Percentiles rank a stretch among this genome's conserved stretches.
phyloP scores from a whole-genome alignment of 176 grass and related monocot genomes.

The Canna indica region DNA sequence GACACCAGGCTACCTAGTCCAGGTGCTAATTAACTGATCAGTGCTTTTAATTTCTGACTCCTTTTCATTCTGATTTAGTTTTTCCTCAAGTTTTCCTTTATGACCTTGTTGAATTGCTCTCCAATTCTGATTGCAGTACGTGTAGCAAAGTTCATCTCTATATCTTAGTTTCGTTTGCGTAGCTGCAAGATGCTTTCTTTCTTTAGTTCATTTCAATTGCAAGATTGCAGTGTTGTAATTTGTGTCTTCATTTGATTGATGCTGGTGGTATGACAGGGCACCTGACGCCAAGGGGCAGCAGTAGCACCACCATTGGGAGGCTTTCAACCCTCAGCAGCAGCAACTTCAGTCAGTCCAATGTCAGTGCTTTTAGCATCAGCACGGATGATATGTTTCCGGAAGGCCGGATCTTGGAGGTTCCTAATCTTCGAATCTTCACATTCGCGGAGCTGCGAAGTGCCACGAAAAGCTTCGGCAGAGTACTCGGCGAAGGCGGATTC shows the following conservation, averaged over 20 bases:
- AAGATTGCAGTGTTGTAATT: neutral
- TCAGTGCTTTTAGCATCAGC: conserved; percentile 26
- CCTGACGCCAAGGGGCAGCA: conserved; percentile 51
- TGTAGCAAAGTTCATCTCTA: neutral
- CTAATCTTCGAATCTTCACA: conserved; percentile 52
- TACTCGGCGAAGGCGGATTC: conserved; percentile 81
- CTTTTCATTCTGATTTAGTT: neutral
- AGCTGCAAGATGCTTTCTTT: neutral
- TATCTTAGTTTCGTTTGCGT: neutral
- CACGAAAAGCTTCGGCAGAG: conserved; percentile 55
- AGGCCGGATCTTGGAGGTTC: conserved; percentile 53
- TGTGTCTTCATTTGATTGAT: neutral
- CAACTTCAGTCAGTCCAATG: conserved; percentile 41
- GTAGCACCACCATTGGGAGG: conserved; percentile 41
- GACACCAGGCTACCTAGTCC: neutral
- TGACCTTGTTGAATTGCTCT: neutral
- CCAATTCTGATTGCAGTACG: neutral
- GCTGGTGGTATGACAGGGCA: conserved; percentile 18
- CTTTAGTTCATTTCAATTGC: neutral
- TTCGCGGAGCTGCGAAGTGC: conserved; percentile 53
- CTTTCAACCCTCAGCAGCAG: conserved; percentile 39
- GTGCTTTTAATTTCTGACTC: neutral
- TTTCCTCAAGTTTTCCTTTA: neutral
- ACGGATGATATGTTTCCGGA: neutral
- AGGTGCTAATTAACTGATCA: neutral